A percentile compares a stretch with the other conserved stretches of the same genome.
Evolutionary conservation across 768 basidiomycete genomes (phyloP).

Genomic region (Kondoa subrosea): DNA sequence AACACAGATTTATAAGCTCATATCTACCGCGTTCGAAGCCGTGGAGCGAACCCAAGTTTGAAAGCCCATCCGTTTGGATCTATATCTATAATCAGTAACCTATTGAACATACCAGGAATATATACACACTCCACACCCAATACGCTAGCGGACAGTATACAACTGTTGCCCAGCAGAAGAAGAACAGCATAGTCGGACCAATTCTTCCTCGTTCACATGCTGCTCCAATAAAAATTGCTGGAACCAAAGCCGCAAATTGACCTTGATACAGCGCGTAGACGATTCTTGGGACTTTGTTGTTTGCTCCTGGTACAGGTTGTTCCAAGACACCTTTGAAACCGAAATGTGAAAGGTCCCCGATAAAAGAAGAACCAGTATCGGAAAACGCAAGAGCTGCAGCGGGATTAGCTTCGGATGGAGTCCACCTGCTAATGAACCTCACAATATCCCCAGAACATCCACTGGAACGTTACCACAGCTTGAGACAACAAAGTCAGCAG

Average conservation of each 20-base stretch:
- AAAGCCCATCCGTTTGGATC: conserved; percentile 16
- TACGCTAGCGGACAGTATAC: conserved; percentile 74
- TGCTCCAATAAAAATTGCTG: conserved; percentile 47
- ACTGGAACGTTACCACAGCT: conserved; percentile 35
- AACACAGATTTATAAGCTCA: neutral
- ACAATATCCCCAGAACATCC: conserved; percentile 33
- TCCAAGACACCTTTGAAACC: conserved; percentile 49
- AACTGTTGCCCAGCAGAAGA: conserved; percentile 70
- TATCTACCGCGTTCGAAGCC: neutral
- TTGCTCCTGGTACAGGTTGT: conserved; percentile 25
- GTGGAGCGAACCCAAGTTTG: conserved; percentile 10
- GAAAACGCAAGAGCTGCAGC: conserved; percentile 54
- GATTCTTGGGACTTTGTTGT: conserved; percentile 51
- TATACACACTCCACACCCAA: conserved; percentile 12
- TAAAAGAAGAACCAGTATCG: conserved; percentile 54
- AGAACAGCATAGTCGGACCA: conserved; percentile 71
- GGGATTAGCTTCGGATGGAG: neutral
- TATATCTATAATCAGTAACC: neutral
- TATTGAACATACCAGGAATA: neutral
- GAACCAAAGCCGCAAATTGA: conserved; percentile 51
- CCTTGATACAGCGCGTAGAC: conserved; percentile 58
- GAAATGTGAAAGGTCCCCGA: conserved; percentile 70
- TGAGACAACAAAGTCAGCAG: conserved; percentile 37
- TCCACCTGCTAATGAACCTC: neutral
- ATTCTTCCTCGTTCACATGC: conserved; percentile 76